Percentiles rank a stretch among this genome's conserved stretches.
Conservation (phyloP, 1,284 basidiomycete species). For the Trichosporon ovoides region DNA sequence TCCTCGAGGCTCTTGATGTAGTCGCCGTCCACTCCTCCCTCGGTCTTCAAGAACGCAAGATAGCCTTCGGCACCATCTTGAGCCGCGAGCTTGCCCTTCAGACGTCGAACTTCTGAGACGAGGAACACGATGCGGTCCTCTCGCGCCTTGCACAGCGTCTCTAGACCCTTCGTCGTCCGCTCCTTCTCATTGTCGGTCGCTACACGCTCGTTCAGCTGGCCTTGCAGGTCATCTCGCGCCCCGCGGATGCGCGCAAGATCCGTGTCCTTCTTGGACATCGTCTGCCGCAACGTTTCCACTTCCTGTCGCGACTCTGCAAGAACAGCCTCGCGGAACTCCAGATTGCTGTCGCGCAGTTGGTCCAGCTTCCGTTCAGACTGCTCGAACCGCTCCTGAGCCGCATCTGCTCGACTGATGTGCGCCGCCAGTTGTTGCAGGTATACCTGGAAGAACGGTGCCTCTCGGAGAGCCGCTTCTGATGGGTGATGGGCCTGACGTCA, state of each 20-base stretch:
- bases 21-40: conserved; percentile 56
- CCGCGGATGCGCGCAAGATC: conserved; percentile 76
- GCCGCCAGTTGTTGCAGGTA: conserved; percentile 39
- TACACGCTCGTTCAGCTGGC: conserved; percentile 68
- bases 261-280: conserved; percentile 58
- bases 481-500: conserved; percentile 31
- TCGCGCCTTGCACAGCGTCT: conserved; percentile 64
- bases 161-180: conserved; percentile 66
- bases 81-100: conserved; percentile 73
- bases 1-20: conserved; percentile 62
- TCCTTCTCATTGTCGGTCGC: conserved; percentile 60
- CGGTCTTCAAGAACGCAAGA: conserved; percentile 62
- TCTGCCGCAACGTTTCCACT: conserved; percentile 35
- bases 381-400: conserved; percentile 31
- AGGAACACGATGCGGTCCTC: conserved; percentile 72
- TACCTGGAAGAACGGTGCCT: conserved; percentile 43
- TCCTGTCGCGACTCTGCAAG: conserved; percentile 35
- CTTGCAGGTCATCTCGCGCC: conserved; percentile 67
- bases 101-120: conserved; percentile 66
- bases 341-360: conserved; percentile 32
- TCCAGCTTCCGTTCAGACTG: conserved; percentile 35
- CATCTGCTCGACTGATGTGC: conserved; percentile 31
- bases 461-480: conserved; percentile 33
- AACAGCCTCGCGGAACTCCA: conserved; percentile 39
- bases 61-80: conserved; percentile 65